A percentile compares a stretch with the other conserved stretches of the same genome.
phyloP scores from a whole-genome alignment of 176 grass and related monocot species.

The Triticum dicoccoides region DNA sequence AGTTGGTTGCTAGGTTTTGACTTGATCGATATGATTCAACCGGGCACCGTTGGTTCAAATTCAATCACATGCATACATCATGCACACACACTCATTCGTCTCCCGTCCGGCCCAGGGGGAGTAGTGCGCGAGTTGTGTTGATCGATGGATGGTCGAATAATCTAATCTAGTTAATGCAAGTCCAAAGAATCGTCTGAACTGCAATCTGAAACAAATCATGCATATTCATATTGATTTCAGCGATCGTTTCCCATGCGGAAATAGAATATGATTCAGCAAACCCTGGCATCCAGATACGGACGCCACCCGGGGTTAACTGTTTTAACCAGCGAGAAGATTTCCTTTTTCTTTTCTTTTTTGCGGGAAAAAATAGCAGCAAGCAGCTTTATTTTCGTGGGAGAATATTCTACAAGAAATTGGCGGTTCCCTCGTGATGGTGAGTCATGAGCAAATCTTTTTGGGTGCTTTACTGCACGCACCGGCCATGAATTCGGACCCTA shows the following conservation, averaged over 20 bases:
- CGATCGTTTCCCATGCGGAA: not conserved
- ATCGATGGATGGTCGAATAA: not conserved
- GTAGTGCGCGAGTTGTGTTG: not conserved
- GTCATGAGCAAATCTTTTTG: not conserved
- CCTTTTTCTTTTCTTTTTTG: too few species aligned
- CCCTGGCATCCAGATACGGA: not conserved
- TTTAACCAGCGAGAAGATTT: not conserved
- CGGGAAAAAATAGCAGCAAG: not conserved
- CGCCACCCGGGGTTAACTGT: not conserved
- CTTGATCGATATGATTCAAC: not conserved
- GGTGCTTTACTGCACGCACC: slow-evolving; percentile 21
- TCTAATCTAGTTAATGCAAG: not conserved
- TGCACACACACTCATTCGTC: not conserved
- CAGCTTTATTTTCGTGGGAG: not conserved
- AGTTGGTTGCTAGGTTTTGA: not conserved
- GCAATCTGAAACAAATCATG: not conserved
- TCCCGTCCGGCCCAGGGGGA: not conserved
- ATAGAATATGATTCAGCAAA: not conserved
- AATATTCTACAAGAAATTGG: not conserved
- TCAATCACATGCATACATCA: not conserved
- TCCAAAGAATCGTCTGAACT: not conserved
- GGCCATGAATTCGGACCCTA: slow-evolving; percentile 23
- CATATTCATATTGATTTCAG: not conserved
- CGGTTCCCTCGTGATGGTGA: not conserved
- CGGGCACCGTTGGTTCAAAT: not conserved